Evolutionary conservation across 1,139 yeast genomes (phyloP).

Genomic region (Keqinozyma sinolaborantium): DNA sequence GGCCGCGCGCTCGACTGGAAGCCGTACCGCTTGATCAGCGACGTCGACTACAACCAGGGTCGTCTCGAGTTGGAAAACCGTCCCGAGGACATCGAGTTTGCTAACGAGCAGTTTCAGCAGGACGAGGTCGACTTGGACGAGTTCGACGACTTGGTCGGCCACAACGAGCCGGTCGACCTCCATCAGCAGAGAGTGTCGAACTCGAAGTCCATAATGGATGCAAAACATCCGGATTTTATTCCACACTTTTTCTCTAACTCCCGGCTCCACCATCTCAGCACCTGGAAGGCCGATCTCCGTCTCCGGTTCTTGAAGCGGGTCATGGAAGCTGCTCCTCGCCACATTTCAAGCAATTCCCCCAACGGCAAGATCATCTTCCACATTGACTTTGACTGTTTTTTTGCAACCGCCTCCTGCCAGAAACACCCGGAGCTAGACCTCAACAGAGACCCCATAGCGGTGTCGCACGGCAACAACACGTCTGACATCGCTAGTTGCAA

Average conservation of each 20-base stretch:
- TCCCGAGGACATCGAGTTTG: conserved; percentile 2
- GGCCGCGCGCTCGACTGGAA: conserved; percentile 62
- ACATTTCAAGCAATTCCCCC: conserved; percentile 1
- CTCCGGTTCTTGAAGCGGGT: conserved; percentile 51
- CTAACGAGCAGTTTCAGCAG: conserved; percentile 4
- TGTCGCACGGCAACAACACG: conserved; percentile 71
- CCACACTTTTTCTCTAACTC: conserved; percentile 72
- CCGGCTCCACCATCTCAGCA: conserved; percentile 80
- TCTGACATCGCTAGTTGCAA: conserved; percentile 92
- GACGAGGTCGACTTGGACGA: conserved; percentile 3
- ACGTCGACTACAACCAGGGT: conserved; percentile 49
- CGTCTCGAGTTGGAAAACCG: conserved; percentile 18
- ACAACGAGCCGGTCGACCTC: conserved; percentile 6
- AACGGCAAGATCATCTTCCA: conserved; percentile 51
- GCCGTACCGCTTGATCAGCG: conserved; percentile 53
- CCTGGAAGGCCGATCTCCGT: conserved; percentile 79
- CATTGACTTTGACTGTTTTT: conserved; percentile 91
- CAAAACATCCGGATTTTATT: conserved; percentile 78
- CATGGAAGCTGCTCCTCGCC: conserved; percentile 10
- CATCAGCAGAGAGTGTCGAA: conserved; percentile 5
- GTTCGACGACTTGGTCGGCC: conserved; percentile 3
- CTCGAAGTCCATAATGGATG: conserved; percentile 32
- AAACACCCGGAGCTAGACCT: conserved; percentile 55
- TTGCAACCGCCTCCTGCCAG: conserved; percentile 79
- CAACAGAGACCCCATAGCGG: conserved; percentile 67